Base-by-base conservation (phyloP, 2,329 filamentous ascomycete genomes). In the Ilyonectria sp. region DNA sequence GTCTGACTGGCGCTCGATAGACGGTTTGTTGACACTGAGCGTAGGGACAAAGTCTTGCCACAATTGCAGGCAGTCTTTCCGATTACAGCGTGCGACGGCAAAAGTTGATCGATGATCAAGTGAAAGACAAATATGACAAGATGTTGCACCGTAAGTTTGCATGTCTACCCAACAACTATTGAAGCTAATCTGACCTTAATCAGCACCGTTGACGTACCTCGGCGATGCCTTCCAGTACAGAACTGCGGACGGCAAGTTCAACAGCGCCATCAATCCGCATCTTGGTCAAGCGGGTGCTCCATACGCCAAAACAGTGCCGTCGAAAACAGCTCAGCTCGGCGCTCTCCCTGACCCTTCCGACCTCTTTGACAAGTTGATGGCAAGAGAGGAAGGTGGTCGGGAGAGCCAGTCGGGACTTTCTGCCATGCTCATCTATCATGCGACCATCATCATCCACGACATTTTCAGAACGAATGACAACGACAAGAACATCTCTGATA, bases 401-500 rank as follows among this genome's bases (percentile, higher is more conserved):
- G 75, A 81, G 29, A 83, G 85, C 62, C 77, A 79, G 2, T 82
- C 81, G 33, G 83, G 82, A 2, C 71, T 87, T 53, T 87, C 85
- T 0, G 81, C 78, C 29, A 80, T 85, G 69, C 75, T 86, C 9
- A 83, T 87, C 65, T 85, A 85, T 43, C 81, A 85, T 19, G 86
- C 85, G 0, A 84, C 84, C 3, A 83, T 87, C 57, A 85, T 87
- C 63, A 87, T 86, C 23, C 86, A 87, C 63, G 86, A 86, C 70
- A 80, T 86, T 40, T 86, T 86, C 71, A 78, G 81, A 44, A 77
- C 77, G 46, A 68, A 81, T 71, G 73, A 80, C 72, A 67, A 73
- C 59, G 33, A 79, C 21, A 71, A 68, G n/a, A 76, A 73, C 2
- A 71, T 75, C 15, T 76, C 75, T 2, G 69, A 82, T 19, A 82